Evolutionary conservation across 176 grass and related monocot species (phyloP), one percentile per base, ranked within the genome.

Genomic region (Lolium rigidum): DNA sequence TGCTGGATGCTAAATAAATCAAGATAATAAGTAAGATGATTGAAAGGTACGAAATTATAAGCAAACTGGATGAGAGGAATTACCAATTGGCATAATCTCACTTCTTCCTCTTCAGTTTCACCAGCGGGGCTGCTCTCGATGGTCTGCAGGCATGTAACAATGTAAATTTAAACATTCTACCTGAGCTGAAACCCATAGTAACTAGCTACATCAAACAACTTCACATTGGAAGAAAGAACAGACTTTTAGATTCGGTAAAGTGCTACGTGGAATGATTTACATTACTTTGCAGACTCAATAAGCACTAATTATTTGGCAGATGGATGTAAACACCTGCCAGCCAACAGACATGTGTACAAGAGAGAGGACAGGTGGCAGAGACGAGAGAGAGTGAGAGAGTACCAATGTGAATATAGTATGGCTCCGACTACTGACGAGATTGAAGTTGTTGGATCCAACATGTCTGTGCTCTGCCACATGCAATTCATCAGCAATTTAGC

Each of bases 381-480:
- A 74, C 14, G 22, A 74, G 35, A 1, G 22, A 63, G 20, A 55
- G 52, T 6, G 52, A 55, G 50, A 11, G 41, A 47, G 88, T 94
- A 98, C 96, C 96, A 98, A 60, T 44, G 96, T 98, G 88, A 98
- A 98, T 68, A 98, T 98, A 81, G 96, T 98, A 88, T 98, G 96
- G 82, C 96, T 98, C 87, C 96, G 86, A 68, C 96, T 98, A 77
- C 96, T 98, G 75, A 98, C 78, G 59, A 98, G 90, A 91, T 98
- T 98, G 77, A 98, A 95, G 81, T 98, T 98, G 84, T 98, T 98
- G 83, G 96, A 98, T 28, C 96, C 96, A 80, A 98, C 93, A 94
- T 98, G 96, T 52, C 96, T 94, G 61, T 98, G 96, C 84, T 95
- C 96, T 98, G 88, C 59, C 88, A 88, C 62, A 85, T 49, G 31